phyloP scores from a whole-genome alignment of 805 yeast genomes.

The Pichia sporocuriosa region DNA sequence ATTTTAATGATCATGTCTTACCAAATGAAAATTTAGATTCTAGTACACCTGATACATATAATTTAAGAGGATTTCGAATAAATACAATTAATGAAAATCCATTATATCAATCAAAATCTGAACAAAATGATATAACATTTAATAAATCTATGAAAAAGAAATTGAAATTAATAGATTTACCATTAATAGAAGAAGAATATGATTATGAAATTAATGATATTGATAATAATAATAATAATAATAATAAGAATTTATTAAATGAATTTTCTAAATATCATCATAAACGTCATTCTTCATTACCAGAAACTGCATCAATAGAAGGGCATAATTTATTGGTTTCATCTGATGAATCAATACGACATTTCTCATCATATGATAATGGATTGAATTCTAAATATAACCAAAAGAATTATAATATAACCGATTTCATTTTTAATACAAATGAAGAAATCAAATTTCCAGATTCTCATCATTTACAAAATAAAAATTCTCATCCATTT shows the following conservation, averaged over 20 bases:
- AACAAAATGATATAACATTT: background rate
- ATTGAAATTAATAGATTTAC: slow-evolving; percentile 9
- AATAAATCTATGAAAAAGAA: background rate
- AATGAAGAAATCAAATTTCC: background rate
- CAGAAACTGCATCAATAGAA: slow-evolving; percentile 17
- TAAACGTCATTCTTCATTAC: slow-evolving; percentile 20
- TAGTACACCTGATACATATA: background rate
- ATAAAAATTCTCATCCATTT: background rate
- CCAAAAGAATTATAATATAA: background rate
- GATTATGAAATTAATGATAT: background rate
- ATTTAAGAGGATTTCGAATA: slow-evolving; percentile 9
- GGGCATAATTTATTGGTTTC: background rate
- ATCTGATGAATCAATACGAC: slow-evolving; percentile 20
- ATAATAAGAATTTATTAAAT: background rate
- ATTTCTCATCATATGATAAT: slow-evolving; percentile 28
- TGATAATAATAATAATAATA: background rate
- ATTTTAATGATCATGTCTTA: slow-evolving; percentile 6
- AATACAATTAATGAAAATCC: slow-evolving; percentile 6
- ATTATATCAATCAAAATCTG: background rate
- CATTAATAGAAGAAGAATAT: slow-evolving; percentile 12
- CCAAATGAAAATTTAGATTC: background rate
- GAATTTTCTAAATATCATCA: background rate
- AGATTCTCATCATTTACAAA: background rate
- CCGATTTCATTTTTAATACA: background rate
- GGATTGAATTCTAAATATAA: slow-evolving; percentile 18